These are phyloP conservation scores for Cyclotella baltica DNA, from an alignment of 108 stramenopile genomes.

Conservation along the genomic window DNA sequence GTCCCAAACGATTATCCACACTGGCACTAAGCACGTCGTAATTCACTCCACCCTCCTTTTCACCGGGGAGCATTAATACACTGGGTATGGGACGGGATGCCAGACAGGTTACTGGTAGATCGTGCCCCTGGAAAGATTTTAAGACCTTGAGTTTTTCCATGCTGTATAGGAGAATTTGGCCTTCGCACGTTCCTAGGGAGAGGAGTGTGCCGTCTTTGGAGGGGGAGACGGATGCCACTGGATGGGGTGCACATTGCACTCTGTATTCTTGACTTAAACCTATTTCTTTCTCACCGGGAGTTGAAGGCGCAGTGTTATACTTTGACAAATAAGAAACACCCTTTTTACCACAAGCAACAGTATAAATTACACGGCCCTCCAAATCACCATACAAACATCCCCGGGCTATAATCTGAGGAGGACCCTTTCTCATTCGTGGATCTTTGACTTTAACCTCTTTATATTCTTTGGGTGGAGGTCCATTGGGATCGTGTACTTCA, in stretches of 20 bases:
- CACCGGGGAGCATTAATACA: constrained; percentile 62
- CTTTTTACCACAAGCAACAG: constrained; percentile 73
- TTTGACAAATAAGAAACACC: constrained; percentile 74
- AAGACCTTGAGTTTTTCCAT: constrained; percentile 55
- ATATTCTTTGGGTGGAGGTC: constrained; percentile 48
- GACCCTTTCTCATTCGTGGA: constrained; percentile 62
- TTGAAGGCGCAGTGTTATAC: constrained; percentile 54
- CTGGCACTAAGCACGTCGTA: constrained; percentile 81
- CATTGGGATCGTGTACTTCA: constrained; percentile 62
- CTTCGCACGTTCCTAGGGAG: constrained; percentile 74
- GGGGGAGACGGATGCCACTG: constrained; percentile 80
- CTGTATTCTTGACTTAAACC: constrained; percentile 54
- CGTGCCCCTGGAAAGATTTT: constrained; percentile 77
- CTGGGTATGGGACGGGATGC: constrained; percentile 75
- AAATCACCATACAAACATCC: constrained; percentile 89
- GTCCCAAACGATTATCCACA: constrained; percentile 78
- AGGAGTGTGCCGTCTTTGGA: constrained; percentile 67
- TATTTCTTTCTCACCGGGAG: constrained; percentile 25
- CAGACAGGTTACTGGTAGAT: constrained; percentile 86
- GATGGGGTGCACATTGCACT: constrained; percentile 64
- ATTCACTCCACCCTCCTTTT: constrained; percentile 62
- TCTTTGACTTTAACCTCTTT: constrained; percentile 26
- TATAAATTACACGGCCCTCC: constrained; percentile 72
- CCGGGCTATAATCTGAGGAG: constrained; percentile 72
- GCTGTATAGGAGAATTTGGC: constrained; percentile 70